Conservation (phyloP, 805 yeast species). For the Debaryomyces maramus region DNA sequence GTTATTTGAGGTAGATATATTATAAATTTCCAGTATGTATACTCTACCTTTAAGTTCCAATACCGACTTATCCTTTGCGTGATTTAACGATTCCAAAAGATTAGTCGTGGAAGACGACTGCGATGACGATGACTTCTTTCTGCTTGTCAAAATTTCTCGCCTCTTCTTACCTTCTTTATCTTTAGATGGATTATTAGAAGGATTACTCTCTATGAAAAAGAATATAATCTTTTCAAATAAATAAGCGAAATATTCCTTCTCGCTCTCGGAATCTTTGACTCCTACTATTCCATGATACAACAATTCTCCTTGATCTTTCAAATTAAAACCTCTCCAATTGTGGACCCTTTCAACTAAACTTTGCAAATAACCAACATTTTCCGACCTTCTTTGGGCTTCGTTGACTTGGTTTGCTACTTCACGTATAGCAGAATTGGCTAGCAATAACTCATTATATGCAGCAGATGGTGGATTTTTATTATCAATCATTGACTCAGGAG, state of each 20-base stretch:
- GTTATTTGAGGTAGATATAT: conserved; percentile 35
- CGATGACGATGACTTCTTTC: conserved; percentile 50
- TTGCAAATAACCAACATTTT: conserved; percentile 70
- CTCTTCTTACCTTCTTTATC: conserved; percentile 36
- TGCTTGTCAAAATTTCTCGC: conserved; percentile 43
- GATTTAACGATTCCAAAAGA: conserved; percentile 35
- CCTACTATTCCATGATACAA: conserved; percentile 71
- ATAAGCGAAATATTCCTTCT: conserved; percentile 86
- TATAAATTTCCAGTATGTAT: conserved; percentile 63
- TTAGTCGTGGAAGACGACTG: conserved; percentile 38
- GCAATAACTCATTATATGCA: conserved; percentile 60
- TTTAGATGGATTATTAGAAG: conserved; percentile 10
- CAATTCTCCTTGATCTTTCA: conserved; percentile 80
- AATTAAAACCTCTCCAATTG: conserved; percentile 91
- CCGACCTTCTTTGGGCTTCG: conserved; percentile 91
- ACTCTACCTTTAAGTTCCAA: conserved; percentile 78
- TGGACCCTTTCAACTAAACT: conserved; percentile 71
- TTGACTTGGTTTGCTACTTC: conserved; percentile 86
- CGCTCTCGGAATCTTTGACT: conserved; percentile 67
- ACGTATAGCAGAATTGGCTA: conserved; percentile 72
- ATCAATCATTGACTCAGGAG: conserved; percentile 40
- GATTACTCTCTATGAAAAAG: conserved; percentile 39
- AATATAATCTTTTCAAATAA: conserved; percentile 70
- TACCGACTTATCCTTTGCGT: conserved; percentile 27
- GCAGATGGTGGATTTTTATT: conserved; percentile 16